These are phyloP conservation scores for Malus asiatica DNA, from an alignment of 306 rosid genomes.

Conservation along the genomic window DNA sequence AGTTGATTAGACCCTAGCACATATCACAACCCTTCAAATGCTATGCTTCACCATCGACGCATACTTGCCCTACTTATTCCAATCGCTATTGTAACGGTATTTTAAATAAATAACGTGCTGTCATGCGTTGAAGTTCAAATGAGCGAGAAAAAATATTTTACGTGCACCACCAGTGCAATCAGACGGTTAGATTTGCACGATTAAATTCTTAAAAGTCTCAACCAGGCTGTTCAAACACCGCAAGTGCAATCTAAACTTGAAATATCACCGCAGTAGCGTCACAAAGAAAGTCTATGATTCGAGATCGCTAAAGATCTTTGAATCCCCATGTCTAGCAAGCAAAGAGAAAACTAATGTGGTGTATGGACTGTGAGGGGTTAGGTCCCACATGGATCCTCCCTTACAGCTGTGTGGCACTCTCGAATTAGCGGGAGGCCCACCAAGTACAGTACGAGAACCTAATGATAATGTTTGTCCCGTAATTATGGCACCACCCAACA, in stretches of 20 bases:
- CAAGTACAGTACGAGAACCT: constrained; percentile 13
- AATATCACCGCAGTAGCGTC: too few species aligned
- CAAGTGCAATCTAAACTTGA: too few species aligned
- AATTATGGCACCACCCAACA: constrained; percentile 31
- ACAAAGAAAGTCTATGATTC: not conserved
- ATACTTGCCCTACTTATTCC: too few species aligned
- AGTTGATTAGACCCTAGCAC: constrained; percentile 13
- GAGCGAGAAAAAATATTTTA: not conserved
- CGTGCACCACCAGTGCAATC: not conserved
- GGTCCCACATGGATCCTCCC: constrained; percentile 44
- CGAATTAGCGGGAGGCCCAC: constrained; percentile 22
- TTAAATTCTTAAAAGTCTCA: too few species aligned
- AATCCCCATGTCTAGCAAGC: not conserved
- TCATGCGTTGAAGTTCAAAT: too few species aligned
- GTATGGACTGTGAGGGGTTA: constrained; percentile 7
- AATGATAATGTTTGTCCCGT: constrained; percentile 40
- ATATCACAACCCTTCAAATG: constrained; percentile 10
- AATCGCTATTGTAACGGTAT: not conserved
- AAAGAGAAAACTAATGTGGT: not conserved
- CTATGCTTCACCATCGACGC: not conserved
- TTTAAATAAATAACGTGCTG: too few species aligned
- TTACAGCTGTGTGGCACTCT: constrained; percentile 31
- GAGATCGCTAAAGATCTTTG: not conserved
- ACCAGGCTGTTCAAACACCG: too few species aligned
- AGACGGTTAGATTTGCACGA: not conserved